Conservation (phyloP, 2,329 filamentous ascomycete genomes). For the Elsinoe batatas region DNA sequence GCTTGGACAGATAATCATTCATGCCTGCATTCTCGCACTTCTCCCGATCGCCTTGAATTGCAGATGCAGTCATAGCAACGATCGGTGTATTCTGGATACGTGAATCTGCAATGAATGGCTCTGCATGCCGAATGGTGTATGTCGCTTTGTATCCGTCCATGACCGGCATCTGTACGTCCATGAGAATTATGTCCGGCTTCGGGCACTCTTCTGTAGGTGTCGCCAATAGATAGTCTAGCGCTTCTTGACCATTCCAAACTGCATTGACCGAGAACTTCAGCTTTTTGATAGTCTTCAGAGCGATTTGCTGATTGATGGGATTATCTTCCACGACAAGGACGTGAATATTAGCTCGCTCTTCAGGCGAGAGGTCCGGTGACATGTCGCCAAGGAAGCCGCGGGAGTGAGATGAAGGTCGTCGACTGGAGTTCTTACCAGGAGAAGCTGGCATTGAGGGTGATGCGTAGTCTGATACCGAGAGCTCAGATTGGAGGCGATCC, state of each 20-base stretch:
- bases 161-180: constrained; percentile 41
- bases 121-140: constrained; percentile 58
- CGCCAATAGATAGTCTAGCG: constrained; percentile 56
- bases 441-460: constrained; percentile 30
- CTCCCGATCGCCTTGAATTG: constrained; percentile 66
- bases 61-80: constrained; percentile 72
- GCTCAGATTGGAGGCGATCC: constrained; percentile 51
- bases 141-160: constrained; percentile 72
- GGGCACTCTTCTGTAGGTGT: constrained; percentile 33
- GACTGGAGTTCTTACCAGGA: constrained; percentile 15
- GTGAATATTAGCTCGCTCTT: constrained; percentile 54
- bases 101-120: constrained; percentile 52
- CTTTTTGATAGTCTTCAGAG: constrained; percentile 63
- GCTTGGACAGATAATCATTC: constrained; percentile 65
- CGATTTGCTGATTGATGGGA: constrained; percentile 64
- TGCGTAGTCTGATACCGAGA: constrained; percentile 51
- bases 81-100: constrained; percentile 55
- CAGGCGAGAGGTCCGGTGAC: constrained; percentile 38
- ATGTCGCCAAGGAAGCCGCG: constrained; percentile 26
- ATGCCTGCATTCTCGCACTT: constrained; percentile 65
- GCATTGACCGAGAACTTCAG: constrained; percentile 62
- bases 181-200: constrained; percentile 62
- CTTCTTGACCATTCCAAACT: constrained; percentile 70
- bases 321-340: constrained; percentile 70
- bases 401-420: constrained; percentile 17